Base-by-base conservation (phyloP, 768 basidiomycete species). In the Grammothele lineata region DNA sequence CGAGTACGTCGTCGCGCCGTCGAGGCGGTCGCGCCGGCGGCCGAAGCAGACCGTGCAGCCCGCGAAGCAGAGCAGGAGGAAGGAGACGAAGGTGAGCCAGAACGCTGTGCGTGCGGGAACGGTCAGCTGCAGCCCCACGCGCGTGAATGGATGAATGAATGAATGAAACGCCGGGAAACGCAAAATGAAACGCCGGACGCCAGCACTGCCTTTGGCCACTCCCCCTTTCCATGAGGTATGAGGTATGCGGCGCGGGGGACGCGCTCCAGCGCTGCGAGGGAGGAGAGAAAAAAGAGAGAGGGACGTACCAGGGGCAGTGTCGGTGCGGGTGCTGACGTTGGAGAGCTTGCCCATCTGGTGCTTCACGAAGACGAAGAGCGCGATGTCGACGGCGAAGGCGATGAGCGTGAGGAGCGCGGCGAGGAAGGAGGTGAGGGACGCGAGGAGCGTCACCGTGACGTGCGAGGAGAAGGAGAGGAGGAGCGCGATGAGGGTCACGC, bases 381-480 rank as follows among this genome's bases (percentile, higher is more conserved):
- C 83, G 50, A 90, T 83, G 62, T 92, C 87, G 62, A 86, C 78
- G 34, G 77, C 76, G 58, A 91, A 87, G 1, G 86, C 81, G 51
- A 89, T 77, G 45, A 89, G 67, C 3, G 86, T 78, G 36, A 91
- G 60, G 18, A 75, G 50, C 1, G 85, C 82, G 7, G 85, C 85
- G 44, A 89, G 70, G 74, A 87, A 86, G 11, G 87, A 73, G 2
- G 67, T 42, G 40, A 79, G 60, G 14, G 75, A 70, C 0, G 77
- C 64, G 38, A 77, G 25, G 18, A 79, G 65, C 12, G 63, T 68
- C 18, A 70, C 33, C 7, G 69, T 68, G 44, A 77, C 62, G 56
- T 83, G 79, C 30, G 75, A 72, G 19, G 81, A 84, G 42, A 88
- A 68, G 3, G 80, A 78, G 47, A 83, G 65, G 37, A 79, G 60